Base-by-base conservation (phyloP, 495 filamentous ascomycete genomes). In the Aspergillus mulundensis region DNA sequence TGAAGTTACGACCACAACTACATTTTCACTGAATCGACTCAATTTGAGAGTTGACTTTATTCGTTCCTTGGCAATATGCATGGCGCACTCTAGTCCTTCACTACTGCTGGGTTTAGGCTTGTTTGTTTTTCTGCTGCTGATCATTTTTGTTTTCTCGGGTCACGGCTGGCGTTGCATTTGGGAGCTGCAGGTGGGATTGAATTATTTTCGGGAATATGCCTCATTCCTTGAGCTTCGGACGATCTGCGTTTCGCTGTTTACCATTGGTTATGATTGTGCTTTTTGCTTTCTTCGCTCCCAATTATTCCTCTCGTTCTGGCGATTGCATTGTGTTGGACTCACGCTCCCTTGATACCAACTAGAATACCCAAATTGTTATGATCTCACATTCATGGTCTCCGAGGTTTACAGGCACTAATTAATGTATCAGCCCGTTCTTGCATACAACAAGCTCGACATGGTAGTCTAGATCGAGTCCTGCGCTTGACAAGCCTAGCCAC, bases 51-150 rank as follows among this genome's bases (percentile, higher is more conserved):
- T 40, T 40, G 5, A 8, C 21, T 48, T 48, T 42, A 40, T 40
- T 24, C 20, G 14, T 56, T 42, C 24, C 10, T 42, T 28, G 0
- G 16, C 23, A 41, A 19, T 11, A 19, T 44, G 24, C 50, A 44
- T 53, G 50, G 42, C 50, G 45, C 19, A 32, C 23, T 47, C 45
- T 47, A 45, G 43, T 45, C 28, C 7, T 36, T 14, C 32, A 14
- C 21, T 16, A 12, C 12, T 21, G 19, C 16, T n/a, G 16, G 8
- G 41, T 12, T 7, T 19, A 10, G 10, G 23, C 6, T 25, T 45
- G 1, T n/a, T n/a, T n/a, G n/a, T 45, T 14, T 28, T 21, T 20
- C 23, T 43, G 41, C 20, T 20, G 5, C 20, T 19, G 10, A 15
- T 28, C 14, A 28, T 47, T 19, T 47, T 47, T 47, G 23, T 47